Conservation (phyloP, 148 eudicot species). For the Silene latifolia region DNA sequence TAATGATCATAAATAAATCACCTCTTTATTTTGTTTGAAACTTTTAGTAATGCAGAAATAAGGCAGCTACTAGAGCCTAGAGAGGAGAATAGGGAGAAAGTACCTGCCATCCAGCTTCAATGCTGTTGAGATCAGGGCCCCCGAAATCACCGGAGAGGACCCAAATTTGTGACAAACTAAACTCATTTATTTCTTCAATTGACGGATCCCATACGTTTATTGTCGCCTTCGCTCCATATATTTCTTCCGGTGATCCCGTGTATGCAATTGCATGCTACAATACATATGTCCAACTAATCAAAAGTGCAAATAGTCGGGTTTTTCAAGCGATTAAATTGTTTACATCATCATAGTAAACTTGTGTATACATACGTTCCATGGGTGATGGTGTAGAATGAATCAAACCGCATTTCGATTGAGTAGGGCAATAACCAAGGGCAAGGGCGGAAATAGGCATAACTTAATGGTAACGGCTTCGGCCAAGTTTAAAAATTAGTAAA, state of each 20-base stretch:
- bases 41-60: not conserved
- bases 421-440: too few species aligned
- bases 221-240: conserved; percentile 95
- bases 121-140: conserved; percentile 94
- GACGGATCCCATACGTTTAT: conserved; percentile 96
- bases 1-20: not conserved
- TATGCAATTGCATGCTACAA: conserved; percentile 92
- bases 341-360: too few species aligned
- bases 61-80: too few species aligned
- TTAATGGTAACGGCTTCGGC: too few species aligned
- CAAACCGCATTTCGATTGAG: too few species aligned
- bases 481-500: too few species aligned
- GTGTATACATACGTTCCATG: too few species aligned
- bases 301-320: too few species aligned
- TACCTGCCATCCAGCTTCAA: conserved; percentile 99
- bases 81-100: not conserved
- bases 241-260: conserved; percentile 59
- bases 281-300: not conserved
- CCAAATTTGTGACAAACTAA: conserved; percentile 97
- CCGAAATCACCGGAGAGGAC: conserved; percentile 92
- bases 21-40: too few species aligned
- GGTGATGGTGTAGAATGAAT: too few species aligned
- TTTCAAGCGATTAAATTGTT: too few species aligned
- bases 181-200: conserved; percentile 72
- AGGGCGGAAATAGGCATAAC: too few species aligned